Evolutionary conservation across 31 red algal genomes (phyloP), one percentile per base, ranked within the genome.

Genomic region (Porphyra umbilicalis): DNA sequence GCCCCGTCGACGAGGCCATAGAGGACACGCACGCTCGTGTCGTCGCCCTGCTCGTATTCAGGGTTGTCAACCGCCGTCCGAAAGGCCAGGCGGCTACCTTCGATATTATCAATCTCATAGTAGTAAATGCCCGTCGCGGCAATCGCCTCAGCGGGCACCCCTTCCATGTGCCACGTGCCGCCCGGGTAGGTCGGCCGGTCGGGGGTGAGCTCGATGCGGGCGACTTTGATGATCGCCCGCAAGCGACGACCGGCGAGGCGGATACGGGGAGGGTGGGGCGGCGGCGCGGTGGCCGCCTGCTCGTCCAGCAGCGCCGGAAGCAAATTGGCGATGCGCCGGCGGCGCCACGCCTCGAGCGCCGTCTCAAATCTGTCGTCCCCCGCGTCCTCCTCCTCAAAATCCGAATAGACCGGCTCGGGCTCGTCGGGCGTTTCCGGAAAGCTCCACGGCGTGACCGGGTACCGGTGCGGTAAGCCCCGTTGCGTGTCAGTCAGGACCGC

Each of bases 41-140:
- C 35, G 36, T 78, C 77, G 20, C 20, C 20, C 36, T 78, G 77
- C 14, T 78, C 77, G 77, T 78, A 78, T 10, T 20, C 20, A 15
- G 77, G 77, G 14, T 78, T 18, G 14, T 78, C 14, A 18, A 78
- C 20, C 14, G 77, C 77, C 2, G 34, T 35, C 0, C 77, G 34
- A 18, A 78, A 78, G 7, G 35, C 36, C 2, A 78, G 36, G 35
- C 77, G 34, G 35, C 35, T 36, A 15, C 36, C 77, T 2, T 1
- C 36, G 14, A 16, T 78, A 18, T 78, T 78, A 15, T 11, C 20
- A 15, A 16, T 36, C 8, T 35, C 77, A 78, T 78, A 78, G 36
- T 78, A 78, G 77, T 78, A 78, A 9, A 78, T 78, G 35, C 77
- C 77, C 7, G 77, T 36, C 10, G 77, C 77, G 77, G 36, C 77